Percentiles rank a stretch among this genome's conserved stretches.
Evolutionary conservation across 2,329 filamentous ascomycete genomes (phyloP).

Genomic region (Pseudogymnoascus sp.): DNA sequence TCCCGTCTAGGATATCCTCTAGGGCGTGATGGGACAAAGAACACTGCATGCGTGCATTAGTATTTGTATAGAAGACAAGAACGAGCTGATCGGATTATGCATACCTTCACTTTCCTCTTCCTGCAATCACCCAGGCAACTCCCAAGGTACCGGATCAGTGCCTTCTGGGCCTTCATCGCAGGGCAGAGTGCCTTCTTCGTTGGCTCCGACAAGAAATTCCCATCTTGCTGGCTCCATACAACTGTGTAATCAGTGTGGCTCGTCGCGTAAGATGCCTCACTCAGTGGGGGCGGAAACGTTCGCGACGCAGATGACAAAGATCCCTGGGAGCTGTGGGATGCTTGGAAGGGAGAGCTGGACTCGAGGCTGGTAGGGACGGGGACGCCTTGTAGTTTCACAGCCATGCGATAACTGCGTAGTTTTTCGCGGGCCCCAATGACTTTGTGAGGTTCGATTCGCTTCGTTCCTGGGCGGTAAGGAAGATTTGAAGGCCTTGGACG

Average conservation of each 20-base stretch:
- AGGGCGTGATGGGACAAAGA: slow-evolving; percentile 9
- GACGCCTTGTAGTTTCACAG: neutral
- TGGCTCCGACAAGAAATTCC: slow-evolving; percentile 19
- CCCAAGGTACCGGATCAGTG: slow-evolving; percentile 23
- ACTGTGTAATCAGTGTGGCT: neutral
- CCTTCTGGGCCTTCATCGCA: slow-evolving; percentile 22
- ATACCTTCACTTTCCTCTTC: slow-evolving; percentile 8
- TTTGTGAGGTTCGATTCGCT: neutral
- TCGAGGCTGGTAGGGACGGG: neutral
- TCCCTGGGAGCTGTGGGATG: neutral
- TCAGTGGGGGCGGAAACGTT: neutral
- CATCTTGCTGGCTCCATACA: slow-evolving; percentile 14
- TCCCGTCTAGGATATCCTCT: slow-evolving; percentile 6
- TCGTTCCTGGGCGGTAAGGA: neutral
- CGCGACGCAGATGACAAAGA: neutral
- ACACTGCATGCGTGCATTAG: slow-evolving; percentile 5
- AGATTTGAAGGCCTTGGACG: neutral
- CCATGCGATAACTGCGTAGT: neutral
- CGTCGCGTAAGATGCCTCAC: neutral
- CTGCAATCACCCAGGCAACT: slow-evolving; percentile 17
- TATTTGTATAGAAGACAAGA: neutral
- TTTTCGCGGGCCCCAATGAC: neutral
- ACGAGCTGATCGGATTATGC: neutral
- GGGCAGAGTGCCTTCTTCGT: slow-evolving; percentile 20
- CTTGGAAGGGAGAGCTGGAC: slow-evolving; percentile 5